Base-by-base conservation (phyloP, 2,329 filamentous ascomycete species). In the Ceratocystis diversiconidia region DNA sequence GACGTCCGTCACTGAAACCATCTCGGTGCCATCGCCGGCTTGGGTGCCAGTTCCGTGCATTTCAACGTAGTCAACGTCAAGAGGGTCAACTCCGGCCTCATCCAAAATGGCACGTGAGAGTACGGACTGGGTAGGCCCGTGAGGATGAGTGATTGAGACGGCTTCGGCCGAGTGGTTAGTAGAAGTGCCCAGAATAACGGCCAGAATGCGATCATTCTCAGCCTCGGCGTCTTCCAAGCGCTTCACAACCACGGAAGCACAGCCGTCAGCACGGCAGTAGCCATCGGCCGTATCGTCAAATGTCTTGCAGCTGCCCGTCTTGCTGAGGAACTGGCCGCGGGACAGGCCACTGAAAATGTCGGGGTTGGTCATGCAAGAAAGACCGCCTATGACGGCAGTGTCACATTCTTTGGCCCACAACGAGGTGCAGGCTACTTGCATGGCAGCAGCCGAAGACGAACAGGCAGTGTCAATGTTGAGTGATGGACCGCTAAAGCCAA, bases 21-120 rank as follows among this genome's bases (percentile, higher is more conserved):
- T 92, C 73, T 96, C 91, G 3, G 85, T 87, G 6, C 85, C 85
- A 71, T 95, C 90, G 68, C 89, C 90, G 41, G 88, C 89, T 73
- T 94, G 89, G 0, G 89, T 95, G 41, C 90, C 90, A 2, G 90
- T 95, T 15, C 89, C 90, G 73, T 95, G 90, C 85, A 94, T 90
- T 75, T 95, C 90, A 7, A 95, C 85, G 71, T 92, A 95, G 74
- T 85, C 85, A 61, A 95, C 81, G 69, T 92, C 87, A 62, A 85
- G 80, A 1, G 89, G 87, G 71, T 92, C 85, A 25, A 94, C 81
- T 67, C 87, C 86, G 52, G 88, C 86, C 55, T 88, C 82, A 61
- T 86, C 82, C 0, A 94, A 79, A 32, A 94, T 85, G 48, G 83
- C 79, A 65, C 82, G 82, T 71, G 87, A 92, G 10, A 94, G 76